Percentiles rank a stretch among this genome's conserved stretches.
Conservation (phyloP, 202 grass and related monocot genomes). For the Sporobolus alterniflorus region DNA sequence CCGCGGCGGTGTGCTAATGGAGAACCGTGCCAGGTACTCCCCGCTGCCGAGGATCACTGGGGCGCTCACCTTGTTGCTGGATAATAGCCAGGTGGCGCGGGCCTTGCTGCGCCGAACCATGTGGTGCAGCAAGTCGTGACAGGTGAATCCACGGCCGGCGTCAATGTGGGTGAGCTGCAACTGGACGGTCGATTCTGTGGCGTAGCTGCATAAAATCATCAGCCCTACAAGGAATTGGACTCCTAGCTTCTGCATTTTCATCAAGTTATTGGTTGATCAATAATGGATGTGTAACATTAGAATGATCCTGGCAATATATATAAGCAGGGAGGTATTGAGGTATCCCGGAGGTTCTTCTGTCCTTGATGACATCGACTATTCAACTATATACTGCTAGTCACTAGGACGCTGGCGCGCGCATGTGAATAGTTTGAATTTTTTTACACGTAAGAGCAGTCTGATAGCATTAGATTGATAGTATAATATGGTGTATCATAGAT, state of each 20-base stretch:
- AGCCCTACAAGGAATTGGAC: neutral
- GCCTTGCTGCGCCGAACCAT: slow-evolving; percentile 39
- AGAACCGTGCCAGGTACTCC: slow-evolving; percentile 55
- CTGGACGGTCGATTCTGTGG: neutral
- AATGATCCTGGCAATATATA: neutral
- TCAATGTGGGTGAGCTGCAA: slow-evolving; percentile 36
- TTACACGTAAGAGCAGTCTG: too few relatives aligned
- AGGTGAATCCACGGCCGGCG: slow-evolving; percentile 21
- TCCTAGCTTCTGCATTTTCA: neutral
- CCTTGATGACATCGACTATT: neutral
- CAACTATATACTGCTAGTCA: too few relatives aligned
- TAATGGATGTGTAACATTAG: neutral
- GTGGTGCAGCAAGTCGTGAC: slow-evolving; percentile 37
- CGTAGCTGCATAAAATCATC: neutral
- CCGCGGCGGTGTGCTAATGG: slow-evolving; percentile 55
- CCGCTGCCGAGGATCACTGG: neutral
- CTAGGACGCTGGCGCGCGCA: too few relatives aligned
- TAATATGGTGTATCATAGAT: too few relatives aligned
- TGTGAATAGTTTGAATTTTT: too few relatives aligned
- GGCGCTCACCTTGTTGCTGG: neutral
- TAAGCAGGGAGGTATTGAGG: neutral
- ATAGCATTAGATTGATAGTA: too few relatives aligned
- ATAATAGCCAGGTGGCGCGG: slow-evolving; percentile 33
- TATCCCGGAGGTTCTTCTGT: neutral
- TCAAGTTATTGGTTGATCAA: neutral